These are phyloP conservation scores for Scheffersomyces amazonensis DNA, from an alignment of 805 yeast species.

Conservation along the genomic window DNA sequence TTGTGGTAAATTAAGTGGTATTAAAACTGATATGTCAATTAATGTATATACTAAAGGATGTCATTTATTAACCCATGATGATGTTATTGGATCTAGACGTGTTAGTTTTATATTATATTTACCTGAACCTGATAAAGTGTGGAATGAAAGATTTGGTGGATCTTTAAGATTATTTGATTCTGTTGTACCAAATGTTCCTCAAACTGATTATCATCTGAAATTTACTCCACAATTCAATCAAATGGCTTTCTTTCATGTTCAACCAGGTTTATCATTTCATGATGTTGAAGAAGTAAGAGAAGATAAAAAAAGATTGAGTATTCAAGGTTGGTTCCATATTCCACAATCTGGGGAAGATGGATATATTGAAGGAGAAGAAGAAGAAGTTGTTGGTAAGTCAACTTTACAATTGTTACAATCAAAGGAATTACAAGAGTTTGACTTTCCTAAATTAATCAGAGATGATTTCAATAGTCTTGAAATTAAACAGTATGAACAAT, in stretches of 20 bases:
- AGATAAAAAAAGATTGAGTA: slow-evolving; percentile 85
- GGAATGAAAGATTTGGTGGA: slow-evolving; percentile 96
- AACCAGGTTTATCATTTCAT: slow-evolving; percentile 95
- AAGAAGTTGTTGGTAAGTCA: slow-evolving; percentile 66
- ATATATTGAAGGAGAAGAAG: slow-evolving; percentile 78
- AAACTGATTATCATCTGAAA: slow-evolving; percentile 64
- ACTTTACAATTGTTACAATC: slow-evolving; percentile 80
- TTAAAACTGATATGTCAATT: slow-evolving; percentile 87
- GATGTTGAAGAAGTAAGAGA: slow-evolving; percentile 97
- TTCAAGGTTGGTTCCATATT: slow-evolving; percentile 98
- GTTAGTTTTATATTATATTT: slow-evolving; percentile 89
- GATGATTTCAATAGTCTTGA: slow-evolving; percentile 40
- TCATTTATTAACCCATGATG: slow-evolving; percentile 93
- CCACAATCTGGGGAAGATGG: slow-evolving; percentile 95
- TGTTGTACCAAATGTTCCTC: slow-evolving; percentile 85
- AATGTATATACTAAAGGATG: slow-evolving; percentile 92
- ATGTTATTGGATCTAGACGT: slow-evolving; percentile 92
- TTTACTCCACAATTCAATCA: slow-evolving; percentile 94
- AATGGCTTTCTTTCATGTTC: slow-evolving; percentile 91
- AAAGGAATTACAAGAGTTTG: slow-evolving; percentile 72
- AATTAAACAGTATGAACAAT: slow-evolving; percentile 20
- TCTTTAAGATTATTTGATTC: slow-evolving; percentile 84
- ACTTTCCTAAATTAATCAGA: slow-evolving; percentile 69
- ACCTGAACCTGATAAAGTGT: slow-evolving; percentile 84
- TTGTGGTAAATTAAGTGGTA: slow-evolving; percentile 87